These are phyloP conservation scores for Boletus reticulatus DNA, from an alignment of 768 basidiomycete genomes.

Conservation along the genomic window DNA sequence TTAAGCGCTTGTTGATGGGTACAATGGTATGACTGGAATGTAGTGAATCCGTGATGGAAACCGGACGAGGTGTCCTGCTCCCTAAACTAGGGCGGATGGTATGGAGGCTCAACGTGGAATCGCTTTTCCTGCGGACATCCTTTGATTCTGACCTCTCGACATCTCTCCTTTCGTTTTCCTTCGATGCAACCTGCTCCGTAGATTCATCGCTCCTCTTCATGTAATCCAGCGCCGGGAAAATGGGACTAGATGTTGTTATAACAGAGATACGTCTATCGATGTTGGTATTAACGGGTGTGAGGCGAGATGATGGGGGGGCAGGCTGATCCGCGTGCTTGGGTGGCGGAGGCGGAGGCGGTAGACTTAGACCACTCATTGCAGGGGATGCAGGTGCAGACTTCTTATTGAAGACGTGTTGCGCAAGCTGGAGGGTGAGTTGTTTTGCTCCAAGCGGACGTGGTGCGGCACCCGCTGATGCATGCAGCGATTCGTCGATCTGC, in stretches of 20 bases:
- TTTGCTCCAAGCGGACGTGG: slow-evolving; percentile 29
- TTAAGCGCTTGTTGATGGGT: slow-evolving; percentile 62
- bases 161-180: slow-evolving; percentile 31
- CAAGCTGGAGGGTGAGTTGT: slow-evolving; percentile 40
- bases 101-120: slow-evolving; percentile 76
- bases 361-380: slow-evolving; percentile 27
- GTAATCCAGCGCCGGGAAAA: slow-evolving; percentile 57
- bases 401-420: slow-evolving; percentile 47
- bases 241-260: slow-evolving; percentile 52
- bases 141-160: slow-evolving; percentile 44
- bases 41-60: slow-evolving; percentile 75
- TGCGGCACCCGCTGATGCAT: slow-evolving; percentile 7
- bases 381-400: slow-evolving; percentile 34
- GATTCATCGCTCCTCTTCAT: slow-evolving; percentile 43
- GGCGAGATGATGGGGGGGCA: slow-evolving; percentile 21
- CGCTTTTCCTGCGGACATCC: slow-evolving; percentile 79
- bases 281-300: slow-evolving; percentile 19
- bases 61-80: slow-evolving; percentile 60
- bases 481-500: slow-evolving; percentile 17
- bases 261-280: slow-evolving; percentile 47
- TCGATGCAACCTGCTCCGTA: slow-evolving; percentile 18
- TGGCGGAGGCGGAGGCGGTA: slow-evolving; percentile 38
- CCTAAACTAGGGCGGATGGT: slow-evolving; percentile 61
- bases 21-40: slow-evolving; percentile 74
- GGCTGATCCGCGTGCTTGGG: slow-evolving; percentile 33